Base-by-base conservation (phyloP, 1,284 basidiomycete species). In the Lignosus rhinocerotis region DNA sequence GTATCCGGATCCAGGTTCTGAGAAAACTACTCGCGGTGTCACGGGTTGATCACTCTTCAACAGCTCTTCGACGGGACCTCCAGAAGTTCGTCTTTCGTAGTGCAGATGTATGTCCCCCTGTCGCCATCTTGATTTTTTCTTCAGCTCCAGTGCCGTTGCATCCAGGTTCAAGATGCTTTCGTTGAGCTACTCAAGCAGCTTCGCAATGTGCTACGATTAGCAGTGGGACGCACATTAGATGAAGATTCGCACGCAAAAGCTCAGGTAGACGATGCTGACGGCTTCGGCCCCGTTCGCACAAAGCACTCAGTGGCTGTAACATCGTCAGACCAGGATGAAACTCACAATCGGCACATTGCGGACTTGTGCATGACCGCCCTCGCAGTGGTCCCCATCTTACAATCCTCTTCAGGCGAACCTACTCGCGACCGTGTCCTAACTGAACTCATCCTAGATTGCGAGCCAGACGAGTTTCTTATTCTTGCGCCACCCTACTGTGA, bases 391-490 rank as follows among this genome's bases (percentile, higher is more conserved):
- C 85, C 87, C n/a, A 75, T 83, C 48, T 70, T 91, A 42, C 84
- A 85, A 56, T 84, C 83, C 8, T 67, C 79, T 5, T 80, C 80
- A 8, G 80, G 76, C 7, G 81, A 85, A 60, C 77, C 82, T 0
- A 82, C 84, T 14, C 82, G 83, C 45, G 90, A 94, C 67, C 80
- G 79, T 56, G 78, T 83, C 8, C 71, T 96, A 4, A 73, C 85
- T 31, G 82, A 90, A 30, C 69, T 86, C 16, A 70, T 93, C 34
- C 66, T 86, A 1, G 69, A 78, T 1, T 80, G 80, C 47, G 80
- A 82, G 6, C 76, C 73, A 1, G 76, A 80, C 16, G 79, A 80
- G 17, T 86, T 92, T 57, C 69, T 88, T 1, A 66, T 83, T 10
- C 70, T 92, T 14, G 84, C 81, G 17, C 80, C 81, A 14, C 73